Evolutionary conservation across 192 early-diverging fungal species (phyloP), one percentile per base, ranked within the genome.

Genomic region (Linnemannia exigua): DNA sequence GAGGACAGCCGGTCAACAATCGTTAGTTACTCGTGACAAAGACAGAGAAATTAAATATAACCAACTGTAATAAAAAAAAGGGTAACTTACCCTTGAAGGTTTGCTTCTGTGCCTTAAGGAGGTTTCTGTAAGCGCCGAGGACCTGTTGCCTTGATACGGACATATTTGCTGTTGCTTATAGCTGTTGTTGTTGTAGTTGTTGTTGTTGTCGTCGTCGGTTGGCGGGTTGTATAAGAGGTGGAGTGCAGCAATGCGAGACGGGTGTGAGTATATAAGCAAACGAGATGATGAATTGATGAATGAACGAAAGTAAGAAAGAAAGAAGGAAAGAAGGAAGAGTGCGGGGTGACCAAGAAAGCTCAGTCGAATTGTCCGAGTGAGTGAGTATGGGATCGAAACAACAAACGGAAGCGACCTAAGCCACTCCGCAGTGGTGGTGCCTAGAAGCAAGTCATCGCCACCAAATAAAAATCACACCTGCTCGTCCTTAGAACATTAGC

Each of bases 111-210:
- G 74, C 82, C 72, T 81, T 84, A 63, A 88, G 67, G 28, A 88
- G 82, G 66, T 81, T 84, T 37, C 84, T 83, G 82, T 80, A 88
- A n/a, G 87, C 87, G 15, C 76, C 73, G 77, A 88, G 83, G n/a
- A 81, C 83, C 51, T 79, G 81, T 5, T 73, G 77, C 72, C 76
- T 82, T 79, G 80, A 44, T 47, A 81, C 81, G 70, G 86, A 77
- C 74, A 80, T 76, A 38, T 28, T 74, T 69, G 70, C 22, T 52
- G 81, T 66, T 28, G 75, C 17, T 75, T 25, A 22, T 67, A 22
- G n/a, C n/a, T n/a, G n/a, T n/a, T 44, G 41, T 44, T 44, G 41
- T 44, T 44, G 41, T 44, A 44, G 41, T 44, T 44, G 41, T 9
- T 44, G 41, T 9, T 44, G 3, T 44, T 44, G 41, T 44, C 9